These are phyloP conservation scores for Elsinoe australis DNA, from an alignment of 2,329 filamentous ascomycete genomes.

Conservation along the genomic window DNA sequence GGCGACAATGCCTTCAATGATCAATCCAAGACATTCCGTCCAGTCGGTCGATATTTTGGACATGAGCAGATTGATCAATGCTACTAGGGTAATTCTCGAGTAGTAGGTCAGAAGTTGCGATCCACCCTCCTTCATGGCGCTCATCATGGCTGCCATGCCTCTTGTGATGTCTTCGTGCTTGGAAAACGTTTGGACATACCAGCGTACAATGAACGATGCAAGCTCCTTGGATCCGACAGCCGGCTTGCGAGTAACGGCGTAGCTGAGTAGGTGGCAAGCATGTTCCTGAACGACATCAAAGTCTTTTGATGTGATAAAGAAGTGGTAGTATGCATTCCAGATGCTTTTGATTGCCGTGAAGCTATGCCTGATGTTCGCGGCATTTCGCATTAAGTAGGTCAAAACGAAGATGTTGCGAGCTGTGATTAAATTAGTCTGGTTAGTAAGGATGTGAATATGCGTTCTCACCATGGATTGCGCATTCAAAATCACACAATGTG, in stretches of 20 bases:
- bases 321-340: constrained; percentile 52
- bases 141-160: constrained; percentile 15
- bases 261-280: too few species aligned
- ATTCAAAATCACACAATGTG: constrained; percentile 50
- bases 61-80: constrained; percentile 25
- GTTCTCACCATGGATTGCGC: constrained; percentile 43
- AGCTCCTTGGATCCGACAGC: constrained; percentile 33
- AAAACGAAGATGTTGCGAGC: constrained; percentile 51
- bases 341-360: constrained; percentile 28
- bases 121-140: background rate
- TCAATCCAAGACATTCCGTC: constrained; percentile 18
- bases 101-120: constrained; percentile 21
- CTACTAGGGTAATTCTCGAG: constrained; percentile 25
- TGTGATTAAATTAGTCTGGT: constrained; percentile 23
- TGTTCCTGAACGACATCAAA: too few species aligned
- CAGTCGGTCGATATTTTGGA: constrained; percentile 22
- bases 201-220: constrained; percentile 33
- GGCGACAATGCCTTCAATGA: constrained; percentile 20
- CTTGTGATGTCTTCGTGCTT: constrained; percentile 31
- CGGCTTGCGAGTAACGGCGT: too few species aligned
- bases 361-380: constrained; percentile 16
- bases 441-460: background rate
- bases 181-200: constrained; percentile 43
- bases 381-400: constrained; percentile 43
- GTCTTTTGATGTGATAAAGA: constrained; percentile 38